phyloP scores from a whole-genome alignment of 2,329 filamentous ascomycete species.

The Sordariomycetes sp. region DNA sequence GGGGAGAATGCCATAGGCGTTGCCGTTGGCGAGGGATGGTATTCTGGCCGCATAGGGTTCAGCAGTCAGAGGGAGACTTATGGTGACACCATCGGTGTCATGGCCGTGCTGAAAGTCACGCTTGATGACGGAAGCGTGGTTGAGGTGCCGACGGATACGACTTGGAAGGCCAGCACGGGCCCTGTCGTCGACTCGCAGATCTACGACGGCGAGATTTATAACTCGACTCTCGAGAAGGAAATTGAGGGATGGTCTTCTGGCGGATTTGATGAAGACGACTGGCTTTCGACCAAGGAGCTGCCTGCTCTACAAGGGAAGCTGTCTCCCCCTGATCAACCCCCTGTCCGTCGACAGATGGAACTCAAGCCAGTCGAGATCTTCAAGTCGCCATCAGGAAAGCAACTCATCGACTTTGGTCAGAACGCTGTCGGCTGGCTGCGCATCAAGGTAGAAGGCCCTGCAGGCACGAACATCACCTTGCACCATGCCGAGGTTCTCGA shows the following conservation, averaged over 20 bases:
- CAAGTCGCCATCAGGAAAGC: slow-evolving; percentile 28
- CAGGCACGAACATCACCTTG: slow-evolving; percentile 32
- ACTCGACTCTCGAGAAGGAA: slow-evolving; percentile 23
- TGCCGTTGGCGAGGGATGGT: slow-evolving; percentile 42
- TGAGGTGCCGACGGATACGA: slow-evolving; percentile 23
- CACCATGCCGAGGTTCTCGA: slow-evolving; percentile 48
- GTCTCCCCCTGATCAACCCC: slow-evolving; percentile 30
- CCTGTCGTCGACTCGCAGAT: slow-evolving; percentile 25
- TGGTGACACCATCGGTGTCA: slow-evolving; percentile 26
- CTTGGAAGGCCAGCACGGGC: slow-evolving; percentile 23
- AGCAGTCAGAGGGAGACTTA: slow-evolving; percentile 18
- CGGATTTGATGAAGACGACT: slow-evolving; percentile 14
- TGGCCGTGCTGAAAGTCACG: slow-evolving; percentile 26
- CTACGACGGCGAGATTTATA: slow-evolving; percentile 44
- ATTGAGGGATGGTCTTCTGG: slow-evolving; percentile 15
- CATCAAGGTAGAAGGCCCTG: slow-evolving; percentile 23
- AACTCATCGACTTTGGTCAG: slow-evolving; percentile 46
- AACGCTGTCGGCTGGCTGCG: slow-evolving; percentile 44
- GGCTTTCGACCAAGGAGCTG: slow-evolving; percentile 19
- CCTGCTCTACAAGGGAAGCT: slow-evolving; percentile 21
- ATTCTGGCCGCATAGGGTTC: slow-evolving; percentile 24
- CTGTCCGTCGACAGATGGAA: slow-evolving; percentile 26
- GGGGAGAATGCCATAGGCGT: slow-evolving; percentile 26
- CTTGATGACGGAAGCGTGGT: slow-evolving; percentile 18
- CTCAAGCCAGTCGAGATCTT: slow-evolving; percentile 19